Evolutionary conservation across 805 yeast genomes (phyloP).

Genomic region (Yamadazyma scolyti): DNA sequence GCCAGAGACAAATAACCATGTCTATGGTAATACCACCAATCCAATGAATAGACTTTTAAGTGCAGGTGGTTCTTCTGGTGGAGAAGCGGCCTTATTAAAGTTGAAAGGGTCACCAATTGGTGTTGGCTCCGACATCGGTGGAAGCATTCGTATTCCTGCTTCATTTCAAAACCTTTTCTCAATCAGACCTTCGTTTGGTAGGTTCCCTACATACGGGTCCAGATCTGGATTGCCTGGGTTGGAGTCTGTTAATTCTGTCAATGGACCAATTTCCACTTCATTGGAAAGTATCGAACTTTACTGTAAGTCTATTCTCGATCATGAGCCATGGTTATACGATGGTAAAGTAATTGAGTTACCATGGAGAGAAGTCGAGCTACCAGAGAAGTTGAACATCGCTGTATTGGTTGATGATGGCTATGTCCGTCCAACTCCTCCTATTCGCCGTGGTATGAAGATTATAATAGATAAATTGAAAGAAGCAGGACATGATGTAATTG

Average conservation of each 20-base stretch:
- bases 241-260: constrained; percentile 60
- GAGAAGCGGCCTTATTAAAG: constrained; percentile 40
- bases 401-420: constrained; percentile 64
- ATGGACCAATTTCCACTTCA: constrained; percentile 34
- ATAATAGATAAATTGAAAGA: constrained; percentile 50
- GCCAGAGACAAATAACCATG: constrained; percentile 38
- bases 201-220: constrained; percentile 38
- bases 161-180: constrained; percentile 38
- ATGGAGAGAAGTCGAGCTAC: constrained; percentile 46
- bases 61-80: constrained; percentile 43
- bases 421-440: constrained; percentile 63
- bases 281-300: constrained; percentile 10
- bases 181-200: constrained; percentile 35
- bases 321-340: constrained; percentile 62
- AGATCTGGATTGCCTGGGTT: constrained; percentile 59
- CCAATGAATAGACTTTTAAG: constrained; percentile 37
- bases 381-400: constrained; percentile 42
- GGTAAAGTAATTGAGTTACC: constrained; percentile 45
- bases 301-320: constrained; percentile 25
- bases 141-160: constrained; percentile 43
- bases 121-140: constrained; percentile 43
- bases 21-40: constrained; percentile 32
- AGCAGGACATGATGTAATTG: constrained; percentile 56
- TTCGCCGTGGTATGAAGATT: constrained; percentile 50
- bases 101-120: constrained; percentile 40